Conservation (phyloP, 2,329 filamentous ascomycete species). For the Thielaviopsis euricoi region DNA sequence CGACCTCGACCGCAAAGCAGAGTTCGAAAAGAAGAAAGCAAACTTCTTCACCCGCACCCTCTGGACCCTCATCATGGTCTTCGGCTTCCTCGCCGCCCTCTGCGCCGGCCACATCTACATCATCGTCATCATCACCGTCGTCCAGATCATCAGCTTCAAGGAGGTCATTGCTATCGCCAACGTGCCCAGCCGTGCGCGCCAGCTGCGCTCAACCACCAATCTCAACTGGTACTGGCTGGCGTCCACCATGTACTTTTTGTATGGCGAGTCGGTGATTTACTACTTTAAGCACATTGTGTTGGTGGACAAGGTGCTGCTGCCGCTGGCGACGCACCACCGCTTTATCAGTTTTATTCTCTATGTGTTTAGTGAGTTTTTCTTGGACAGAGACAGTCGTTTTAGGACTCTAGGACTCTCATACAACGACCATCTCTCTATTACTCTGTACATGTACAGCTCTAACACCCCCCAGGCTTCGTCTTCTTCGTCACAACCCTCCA, state of each 20-base stretch:
- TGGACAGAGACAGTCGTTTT: no score
- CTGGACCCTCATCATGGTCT: constrained; percentile 98
- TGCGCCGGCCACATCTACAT: constrained; percentile 97
- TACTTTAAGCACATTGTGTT: constrained; percentile 99
- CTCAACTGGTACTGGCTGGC: constrained; percentile 98
- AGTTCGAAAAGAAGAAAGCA: constrained; percentile 97
- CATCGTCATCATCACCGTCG: constrained; percentile 75
- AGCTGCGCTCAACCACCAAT: constrained; percentile 84
- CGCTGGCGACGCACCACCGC: constrained; percentile 88
- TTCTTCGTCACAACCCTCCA: constrained; percentile 94
- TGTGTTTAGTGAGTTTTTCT: constrained; percentile 57
- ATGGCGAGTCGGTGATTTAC: constrained; percentile 97
- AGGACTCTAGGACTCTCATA: no score
- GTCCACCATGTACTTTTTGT: constrained; percentile 98
- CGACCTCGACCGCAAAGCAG: constrained; percentile 20
- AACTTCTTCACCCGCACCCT: constrained; percentile 94
- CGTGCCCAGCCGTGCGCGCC: constrained; percentile 78
- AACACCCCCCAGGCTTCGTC: constrained; percentile 57
- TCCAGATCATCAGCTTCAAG: constrained; percentile 97
- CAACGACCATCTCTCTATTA: neutral
- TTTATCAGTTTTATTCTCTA: constrained; percentile 99
- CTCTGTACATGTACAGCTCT: constrained; percentile 15
- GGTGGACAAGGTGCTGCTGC: constrained; percentile 81
- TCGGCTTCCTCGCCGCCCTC: constrained; percentile 74
- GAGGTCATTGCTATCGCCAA: constrained; percentile 97